Conservation (phyloP, 768 basidiomycete genomes). For the Grammothele lineata region DNA sequence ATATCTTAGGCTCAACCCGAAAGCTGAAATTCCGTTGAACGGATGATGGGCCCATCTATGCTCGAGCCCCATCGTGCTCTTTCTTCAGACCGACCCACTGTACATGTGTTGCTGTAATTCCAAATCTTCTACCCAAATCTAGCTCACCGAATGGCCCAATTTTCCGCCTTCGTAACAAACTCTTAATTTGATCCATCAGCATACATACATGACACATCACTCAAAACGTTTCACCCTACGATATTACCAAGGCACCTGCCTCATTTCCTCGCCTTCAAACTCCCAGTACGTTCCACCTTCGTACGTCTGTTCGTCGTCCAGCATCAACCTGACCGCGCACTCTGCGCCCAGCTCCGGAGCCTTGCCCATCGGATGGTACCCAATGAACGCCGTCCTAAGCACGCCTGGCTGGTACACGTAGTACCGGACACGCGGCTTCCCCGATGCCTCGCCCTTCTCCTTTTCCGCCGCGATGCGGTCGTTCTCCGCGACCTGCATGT, state of each 20-base stretch:
- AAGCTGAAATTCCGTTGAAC: too few relatives aligned
- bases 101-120: too few relatives aligned
- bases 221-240: too few relatives aligned
- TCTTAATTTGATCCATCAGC: too few relatives aligned
- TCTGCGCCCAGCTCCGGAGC: background rate
- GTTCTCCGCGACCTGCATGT: conserved; percentile 4
- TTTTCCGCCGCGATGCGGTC: background rate
- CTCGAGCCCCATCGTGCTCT: too few relatives aligned
- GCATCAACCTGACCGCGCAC: background rate
- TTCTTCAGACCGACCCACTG: too few relatives aligned
- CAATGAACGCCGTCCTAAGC: background rate
- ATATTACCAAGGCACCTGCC: background rate
- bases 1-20: too few relatives aligned
- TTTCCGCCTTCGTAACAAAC: too few relatives aligned
- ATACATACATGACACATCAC: too few relatives aligned
- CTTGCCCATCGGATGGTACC: background rate
- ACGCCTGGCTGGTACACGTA: background rate
- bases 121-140: too few relatives aligned
- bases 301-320: background rate
- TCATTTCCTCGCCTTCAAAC: background rate
- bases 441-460: background rate
- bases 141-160: too few relatives aligned
- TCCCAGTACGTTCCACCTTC: conserved; percentile 3
- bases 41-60: too few relatives aligned
- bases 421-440: background rate